A percentile compares a stretch with the other conserved stretches of the same genome.
Evolutionary conservation across 2,329 filamentous ascomycete species (phyloP).

Genomic region (Xylaria digitata): DNA sequence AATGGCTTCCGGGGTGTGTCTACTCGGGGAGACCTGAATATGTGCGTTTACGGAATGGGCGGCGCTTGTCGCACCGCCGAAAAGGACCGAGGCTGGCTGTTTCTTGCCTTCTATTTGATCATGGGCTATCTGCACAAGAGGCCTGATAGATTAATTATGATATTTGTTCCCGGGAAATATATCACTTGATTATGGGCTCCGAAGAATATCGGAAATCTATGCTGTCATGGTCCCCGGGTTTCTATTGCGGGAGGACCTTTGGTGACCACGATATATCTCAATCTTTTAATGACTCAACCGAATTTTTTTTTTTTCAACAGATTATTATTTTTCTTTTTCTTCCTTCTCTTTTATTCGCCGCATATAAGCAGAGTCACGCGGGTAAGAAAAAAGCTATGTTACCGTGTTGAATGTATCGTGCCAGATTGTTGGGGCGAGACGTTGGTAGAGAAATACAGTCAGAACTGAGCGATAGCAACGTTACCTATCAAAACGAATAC

Average conservation of each 20-base stretch:
- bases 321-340: too few species aligned
- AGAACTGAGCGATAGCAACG: background rate
- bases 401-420: background rate
- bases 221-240: background rate
- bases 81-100: constrained; percentile 3
- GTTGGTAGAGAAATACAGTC: background rate
- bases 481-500: background rate
- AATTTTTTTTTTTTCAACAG: background rate
- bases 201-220: background rate
- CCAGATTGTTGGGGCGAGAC: background rate
- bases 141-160: constrained; percentile 17
- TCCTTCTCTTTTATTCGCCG: too few species aligned
- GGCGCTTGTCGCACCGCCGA: constrained; percentile 20
- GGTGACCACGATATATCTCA: background rate
- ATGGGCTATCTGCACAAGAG: background rate
- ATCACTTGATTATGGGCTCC: background rate
- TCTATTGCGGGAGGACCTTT: background rate
- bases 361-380: background rate
- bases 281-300: background rate
- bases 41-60: constrained; percentile 5
- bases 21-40: background rate
- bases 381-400: background rate
- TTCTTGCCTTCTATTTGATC: constrained; percentile 1
- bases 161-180: background rate
- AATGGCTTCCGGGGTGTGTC: constrained; percentile 10